Evolutionary conservation across 75 land plant genomes (phyloP), one percentile per base, ranked within the genome.

Genomic region (Picea glauca): DNA sequence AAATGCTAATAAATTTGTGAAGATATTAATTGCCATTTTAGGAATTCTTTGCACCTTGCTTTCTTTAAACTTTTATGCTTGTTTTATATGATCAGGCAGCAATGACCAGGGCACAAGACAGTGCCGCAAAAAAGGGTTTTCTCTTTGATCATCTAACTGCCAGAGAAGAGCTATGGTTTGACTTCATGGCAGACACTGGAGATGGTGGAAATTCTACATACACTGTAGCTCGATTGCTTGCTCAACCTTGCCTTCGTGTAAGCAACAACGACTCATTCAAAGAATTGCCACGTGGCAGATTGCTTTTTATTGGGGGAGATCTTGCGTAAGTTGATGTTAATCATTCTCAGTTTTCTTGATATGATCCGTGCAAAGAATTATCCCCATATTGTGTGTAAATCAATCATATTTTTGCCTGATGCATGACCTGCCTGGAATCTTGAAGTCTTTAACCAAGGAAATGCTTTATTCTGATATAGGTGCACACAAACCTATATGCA

Each of bases 161-260:
- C 68, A 88, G 78, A 77, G 84, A 93, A 33, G 98, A 91, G 13
- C 74, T 97, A 3, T 97, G 99, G 99, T 97, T 97, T 86, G 99
- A 97, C 80, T 97, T 97, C 84, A 97, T 97, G 93, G 98, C 98
- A 64, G 99, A 97, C 78, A 97, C 99, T 78, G 99, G 99, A 68
- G 99, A 97, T 86, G 99, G 99, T 82, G 99, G 99, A 32, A 97
- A 97, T 83, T 88, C 99, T 54, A 93, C 99, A 9, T 97, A 97
- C 83, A 58, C 86, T 43, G 87, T 97, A 20, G 98, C 99, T 30
- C 89, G 96, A 31, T 83, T 97, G 59, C 92, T 97, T 84, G 99
- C 99, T 73, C 98, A 97, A 61, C 99, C 98, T 73, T 83, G 73
- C 67, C 80, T 96, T 77, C 73, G 23, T 26, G 78, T 91, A 20